These are phyloP conservation scores for Alternaria incomplexa DNA, from an alignment of 2,329 filamentous ascomycete genomes.

Conservation along the genomic window DNA sequence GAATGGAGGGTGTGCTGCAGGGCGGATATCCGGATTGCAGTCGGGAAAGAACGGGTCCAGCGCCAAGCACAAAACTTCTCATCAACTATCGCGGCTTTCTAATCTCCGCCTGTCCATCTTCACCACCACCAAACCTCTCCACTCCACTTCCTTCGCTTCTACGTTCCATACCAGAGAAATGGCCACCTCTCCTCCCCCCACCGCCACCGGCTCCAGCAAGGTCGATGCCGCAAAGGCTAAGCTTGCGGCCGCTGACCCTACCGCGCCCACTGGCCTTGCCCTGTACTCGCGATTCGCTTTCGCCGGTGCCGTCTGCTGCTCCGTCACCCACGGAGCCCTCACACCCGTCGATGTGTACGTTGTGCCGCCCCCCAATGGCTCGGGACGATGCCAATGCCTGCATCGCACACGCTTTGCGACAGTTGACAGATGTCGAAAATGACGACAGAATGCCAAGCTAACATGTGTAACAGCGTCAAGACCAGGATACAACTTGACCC, in stretches of 20 bases:
- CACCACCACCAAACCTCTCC: conserved; percentile 23
- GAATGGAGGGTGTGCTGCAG: conserved; percentile 18
- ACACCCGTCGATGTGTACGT: conserved; percentile 99
- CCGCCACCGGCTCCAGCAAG: conserved; percentile 59
- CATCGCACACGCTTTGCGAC: conserved; percentile 15
- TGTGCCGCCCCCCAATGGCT: conserved; percentile 9
- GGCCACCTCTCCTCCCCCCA: conserved; percentile 50
- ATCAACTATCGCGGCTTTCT: conserved; percentile 18
- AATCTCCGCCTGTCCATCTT: conserved; percentile 27
- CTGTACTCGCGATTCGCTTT: conserved; percentile 98
- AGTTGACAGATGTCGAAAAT: conserved; percentile 11
- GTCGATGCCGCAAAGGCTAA: conserved; percentile 60
- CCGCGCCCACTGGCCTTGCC: conserved; percentile 66
- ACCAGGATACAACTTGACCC: conserved; percentile 94
- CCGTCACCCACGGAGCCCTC: conserved; percentile 93
- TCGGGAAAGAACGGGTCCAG: conserved; percentile 20
- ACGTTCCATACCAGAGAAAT: conserved; percentile 28
- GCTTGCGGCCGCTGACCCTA: conserved; percentile 54
- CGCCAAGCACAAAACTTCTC: conserved; percentile 28
- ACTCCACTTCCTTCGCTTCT: conserved; percentile 38
- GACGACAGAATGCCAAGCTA: conserved; percentile 31
- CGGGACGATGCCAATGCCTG: conserved; percentile 36
- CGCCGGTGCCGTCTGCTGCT: conserved; percentile 97
- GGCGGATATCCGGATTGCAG: conserved; percentile 17
- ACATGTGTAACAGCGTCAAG: conserved; percentile 73